Percentiles rank a stretch among this genome's conserved stretches.
phyloP scores from a whole-genome alignment of 352 stramenopile genomes.

The Thraustotheca clavata region DNA sequence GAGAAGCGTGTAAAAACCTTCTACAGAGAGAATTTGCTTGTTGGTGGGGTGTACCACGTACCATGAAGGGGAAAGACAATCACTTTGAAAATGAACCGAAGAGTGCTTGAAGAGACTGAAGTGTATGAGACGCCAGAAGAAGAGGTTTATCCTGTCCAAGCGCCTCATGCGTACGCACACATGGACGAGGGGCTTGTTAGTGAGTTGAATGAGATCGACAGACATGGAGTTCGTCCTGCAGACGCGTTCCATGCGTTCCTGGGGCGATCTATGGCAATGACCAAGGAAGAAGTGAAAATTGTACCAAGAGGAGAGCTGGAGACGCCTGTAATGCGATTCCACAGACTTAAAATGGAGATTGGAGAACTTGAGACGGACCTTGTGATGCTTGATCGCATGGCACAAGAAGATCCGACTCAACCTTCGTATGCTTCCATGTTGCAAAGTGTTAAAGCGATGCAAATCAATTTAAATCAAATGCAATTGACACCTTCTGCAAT shows the following conservation, averaged over 20 bases:
- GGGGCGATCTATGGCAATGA: background rate
- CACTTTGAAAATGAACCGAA: background rate
- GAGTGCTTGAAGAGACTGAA: constrained; percentile 18
- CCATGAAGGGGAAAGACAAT: background rate
- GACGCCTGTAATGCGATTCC: constrained; percentile 18
- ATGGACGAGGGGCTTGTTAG: constrained; percentile 4
- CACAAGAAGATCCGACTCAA: background rate
- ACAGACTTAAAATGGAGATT: constrained; percentile 17
- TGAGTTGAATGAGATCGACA: constrained; percentile 19
- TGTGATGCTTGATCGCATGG: constrained; percentile 1
- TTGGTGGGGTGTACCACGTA: background rate
- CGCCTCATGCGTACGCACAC: constrained; percentile 5
- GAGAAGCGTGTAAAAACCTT: constrained; percentile 75
- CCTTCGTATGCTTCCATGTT: constrained; percentile 17
- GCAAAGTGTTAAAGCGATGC: constrained; percentile 4
- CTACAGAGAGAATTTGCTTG: constrained; percentile 30
- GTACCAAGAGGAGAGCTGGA: constrained; percentile 14
- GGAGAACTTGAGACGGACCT: constrained; percentile 17
- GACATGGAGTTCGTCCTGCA: constrained; percentile 1
- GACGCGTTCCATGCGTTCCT: constrained; percentile 20
- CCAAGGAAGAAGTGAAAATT: constrained; percentile 11
- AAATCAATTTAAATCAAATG: constrained; percentile 19
- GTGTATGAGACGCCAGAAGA: constrained; percentile 20
- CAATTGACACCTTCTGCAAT: background rate
- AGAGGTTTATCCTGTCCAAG: constrained; percentile 7